phyloP scores from a whole-genome alignment of 768 basidiomycete species.

The Chalciporus sphaerocephalus region DNA sequence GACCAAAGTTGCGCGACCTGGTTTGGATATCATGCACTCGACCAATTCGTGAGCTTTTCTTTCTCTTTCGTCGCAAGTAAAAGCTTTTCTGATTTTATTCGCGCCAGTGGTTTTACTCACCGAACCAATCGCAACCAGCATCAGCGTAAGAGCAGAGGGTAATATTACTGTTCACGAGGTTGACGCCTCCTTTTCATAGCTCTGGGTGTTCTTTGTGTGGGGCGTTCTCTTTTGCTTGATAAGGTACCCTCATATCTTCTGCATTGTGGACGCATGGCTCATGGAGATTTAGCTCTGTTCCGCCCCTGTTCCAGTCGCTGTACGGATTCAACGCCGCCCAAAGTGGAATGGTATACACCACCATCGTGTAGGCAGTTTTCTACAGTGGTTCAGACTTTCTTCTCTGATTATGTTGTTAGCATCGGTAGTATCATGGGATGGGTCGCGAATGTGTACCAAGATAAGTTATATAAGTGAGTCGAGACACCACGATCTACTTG shows the following conservation, averaged over 20 bases:
- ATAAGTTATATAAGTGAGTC: conserved; percentile 42
- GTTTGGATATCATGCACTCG: conserved; percentile 67
- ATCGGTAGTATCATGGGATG: conserved; percentile 50
- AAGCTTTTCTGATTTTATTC: too few species aligned
- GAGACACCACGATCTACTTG: background rate
- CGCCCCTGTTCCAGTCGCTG: conserved; percentile 49
- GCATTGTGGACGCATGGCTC: background rate
- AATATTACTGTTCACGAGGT: background rate
- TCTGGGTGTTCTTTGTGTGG: conserved; percentile 71
- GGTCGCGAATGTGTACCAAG: conserved; percentile 41
- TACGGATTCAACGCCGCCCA: conserved; percentile 60
- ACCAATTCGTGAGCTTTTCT: conserved; percentile 55
- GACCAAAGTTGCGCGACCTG: conserved; percentile 47
- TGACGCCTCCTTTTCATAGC: conserved; percentile 28
- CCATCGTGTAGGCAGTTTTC: conserved; percentile 44
- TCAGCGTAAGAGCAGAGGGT: conserved; percentile 48
- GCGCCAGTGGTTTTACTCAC: conserved; percentile 17
- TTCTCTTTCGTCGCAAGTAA: too few species aligned
- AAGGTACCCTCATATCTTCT: conserved; percentile 33
- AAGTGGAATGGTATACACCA: conserved; percentile 55
- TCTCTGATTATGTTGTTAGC: conserved; percentile 28
- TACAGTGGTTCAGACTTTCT: background rate
- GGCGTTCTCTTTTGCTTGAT: conserved; percentile 66
- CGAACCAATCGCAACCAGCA: conserved; percentile 70
- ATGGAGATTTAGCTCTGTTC: conserved; percentile 42